Evolutionary conservation across 73 alveolate genomes (phyloP).

Genomic region (Uronychia setigera): DNA sequence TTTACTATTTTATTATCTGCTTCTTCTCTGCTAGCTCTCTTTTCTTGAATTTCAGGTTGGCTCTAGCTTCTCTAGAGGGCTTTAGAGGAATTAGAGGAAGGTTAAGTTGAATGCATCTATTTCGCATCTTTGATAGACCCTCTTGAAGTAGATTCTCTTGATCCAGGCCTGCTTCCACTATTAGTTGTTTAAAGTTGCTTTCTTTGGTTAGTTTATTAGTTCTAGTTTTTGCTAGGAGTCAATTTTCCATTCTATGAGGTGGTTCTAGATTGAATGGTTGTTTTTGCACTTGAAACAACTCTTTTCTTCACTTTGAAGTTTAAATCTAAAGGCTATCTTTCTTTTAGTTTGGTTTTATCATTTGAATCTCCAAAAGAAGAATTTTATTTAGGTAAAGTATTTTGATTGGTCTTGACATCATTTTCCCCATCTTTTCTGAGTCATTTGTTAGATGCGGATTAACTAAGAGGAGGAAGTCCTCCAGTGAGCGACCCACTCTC

Average conservation of each 20-base stretch:
- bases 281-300: neutral
- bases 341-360: neutral
- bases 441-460: neutral
- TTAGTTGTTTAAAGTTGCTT: neutral
- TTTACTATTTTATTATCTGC: neutral
- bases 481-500: neutral
- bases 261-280: neutral
- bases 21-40: neutral
- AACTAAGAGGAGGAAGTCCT: neutral
- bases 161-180: neutral
- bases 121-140: neutral
- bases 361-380: neutral
- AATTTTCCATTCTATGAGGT: too few species aligned
- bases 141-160: neutral
- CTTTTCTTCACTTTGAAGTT: neutral
- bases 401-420: neutral
- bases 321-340: neutral
- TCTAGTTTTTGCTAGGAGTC: too few species aligned
- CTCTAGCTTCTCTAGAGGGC: neutral
- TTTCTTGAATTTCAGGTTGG: neutral
- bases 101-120: too few species aligned
- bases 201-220: too few species aligned
- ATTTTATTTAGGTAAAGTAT: neutral
- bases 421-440: neutral
- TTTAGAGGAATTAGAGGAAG: neutral